Conservation (phyloP, 164 flowering plant genomes). For the Vitis cinerea region DNA sequence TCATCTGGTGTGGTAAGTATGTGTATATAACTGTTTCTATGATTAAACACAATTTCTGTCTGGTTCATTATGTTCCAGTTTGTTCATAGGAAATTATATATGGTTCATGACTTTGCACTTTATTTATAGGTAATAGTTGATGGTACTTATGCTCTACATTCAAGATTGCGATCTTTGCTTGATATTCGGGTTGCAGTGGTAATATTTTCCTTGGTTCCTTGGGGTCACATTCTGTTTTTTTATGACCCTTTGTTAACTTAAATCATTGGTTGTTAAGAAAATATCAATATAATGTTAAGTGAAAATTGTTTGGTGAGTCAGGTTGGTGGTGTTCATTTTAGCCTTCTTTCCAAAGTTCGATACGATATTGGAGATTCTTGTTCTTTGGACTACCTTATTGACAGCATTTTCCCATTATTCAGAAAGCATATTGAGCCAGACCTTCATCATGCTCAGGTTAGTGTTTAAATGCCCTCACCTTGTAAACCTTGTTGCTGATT, state of each 20-base stretch:
- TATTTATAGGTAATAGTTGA: conserved; percentile 83
- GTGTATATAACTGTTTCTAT: not conserved
- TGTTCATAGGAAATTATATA: too few relatives aligned
- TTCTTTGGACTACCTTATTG: conserved; percentile 89
- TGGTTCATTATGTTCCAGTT: too few relatives aligned
- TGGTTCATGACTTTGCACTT: conserved; percentile 2
- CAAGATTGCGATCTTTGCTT: conserved; percentile 85
- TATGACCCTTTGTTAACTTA: not conserved
- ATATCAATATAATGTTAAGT: conserved; percentile 1
- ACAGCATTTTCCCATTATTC: conserved; percentile 97
- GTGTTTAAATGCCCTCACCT: conserved; percentile 16
- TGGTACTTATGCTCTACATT: conserved; percentile 95
- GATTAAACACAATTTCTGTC: not conserved
- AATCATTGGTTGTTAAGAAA: conserved; percentile 3
- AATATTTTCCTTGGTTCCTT: conserved; percentile 15
- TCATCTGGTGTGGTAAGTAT: conserved; percentile 82
- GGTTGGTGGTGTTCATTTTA: conserved; percentile 99
- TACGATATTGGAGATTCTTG: conserved; percentile 95
- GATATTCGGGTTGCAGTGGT: conserved; percentile 99
- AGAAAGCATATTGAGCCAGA: conserved; percentile 98
- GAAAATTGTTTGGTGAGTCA: conserved; percentile 27
- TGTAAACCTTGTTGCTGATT: conserved; percentile 4
- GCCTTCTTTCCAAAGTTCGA: conserved; percentile 91
- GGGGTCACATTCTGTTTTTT: not conserved
- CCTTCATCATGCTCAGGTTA: conserved; percentile 98